A percentile compares a stretch with the other conserved stretches of the same genome.
Conservation (phyloP, 2,329 filamentous ascomycete genomes). For the Colletotrichum sp. region DNA sequence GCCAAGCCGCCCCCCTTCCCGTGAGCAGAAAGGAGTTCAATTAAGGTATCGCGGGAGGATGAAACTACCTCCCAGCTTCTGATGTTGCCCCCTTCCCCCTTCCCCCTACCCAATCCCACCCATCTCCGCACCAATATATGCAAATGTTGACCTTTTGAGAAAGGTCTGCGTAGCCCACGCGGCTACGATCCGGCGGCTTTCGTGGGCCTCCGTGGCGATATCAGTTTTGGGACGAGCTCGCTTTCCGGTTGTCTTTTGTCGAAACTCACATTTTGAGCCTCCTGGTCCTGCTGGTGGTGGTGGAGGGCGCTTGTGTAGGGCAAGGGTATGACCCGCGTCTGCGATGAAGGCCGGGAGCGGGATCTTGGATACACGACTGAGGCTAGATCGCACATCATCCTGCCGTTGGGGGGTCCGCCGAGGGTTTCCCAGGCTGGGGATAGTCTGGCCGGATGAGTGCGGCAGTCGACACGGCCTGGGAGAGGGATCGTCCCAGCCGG, state of each 20-base stretch:
- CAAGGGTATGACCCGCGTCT: neutral
- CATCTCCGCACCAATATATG: neutral
- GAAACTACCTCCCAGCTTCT: neutral
- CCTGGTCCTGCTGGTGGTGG: neutral
- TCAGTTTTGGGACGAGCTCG: neutral
- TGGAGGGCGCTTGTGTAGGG: neutral
- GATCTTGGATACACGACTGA: neutral
- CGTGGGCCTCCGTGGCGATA: neutral
- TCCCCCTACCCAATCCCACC: neutral
- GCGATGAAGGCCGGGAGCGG: neutral
- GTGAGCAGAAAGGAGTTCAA: neutral
- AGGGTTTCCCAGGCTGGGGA: neutral
- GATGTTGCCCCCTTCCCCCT: neutral
- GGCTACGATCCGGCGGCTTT: neutral
- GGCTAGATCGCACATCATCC: neutral
- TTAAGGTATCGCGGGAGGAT: constrained; percentile 1
- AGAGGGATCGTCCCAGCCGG: neutral
- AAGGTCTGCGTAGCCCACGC: neutral
- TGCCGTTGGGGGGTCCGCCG: neutral
- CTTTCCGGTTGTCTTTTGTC: neutral
- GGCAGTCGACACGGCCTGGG: neutral
- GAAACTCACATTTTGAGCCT: constrained; percentile 11
- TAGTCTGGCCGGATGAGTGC: neutral
- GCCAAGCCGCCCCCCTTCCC: neutral
- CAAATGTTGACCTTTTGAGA: neutral